phyloP scores from a whole-genome alignment of 192 early-diverging fungal genomes.

The Coemansia sp. region DNA sequence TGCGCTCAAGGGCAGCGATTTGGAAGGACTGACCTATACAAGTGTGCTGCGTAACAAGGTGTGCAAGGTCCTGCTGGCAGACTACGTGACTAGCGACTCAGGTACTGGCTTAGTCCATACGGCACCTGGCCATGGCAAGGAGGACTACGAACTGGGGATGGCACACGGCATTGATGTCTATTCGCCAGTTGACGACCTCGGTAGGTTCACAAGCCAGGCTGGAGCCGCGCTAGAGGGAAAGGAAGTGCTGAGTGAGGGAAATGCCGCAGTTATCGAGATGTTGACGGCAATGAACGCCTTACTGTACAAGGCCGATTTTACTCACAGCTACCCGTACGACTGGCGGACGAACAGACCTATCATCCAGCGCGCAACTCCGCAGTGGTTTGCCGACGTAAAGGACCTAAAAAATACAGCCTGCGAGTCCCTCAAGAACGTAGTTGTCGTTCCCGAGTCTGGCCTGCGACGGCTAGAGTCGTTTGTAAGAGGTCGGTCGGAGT shows the following conservation, averaged over 20 bases:
- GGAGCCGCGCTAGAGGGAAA: conserved; percentile 62
- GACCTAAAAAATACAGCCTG: conserved; percentile 63
- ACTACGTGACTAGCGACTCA: conserved; percentile 68
- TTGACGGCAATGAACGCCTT: conserved; percentile 44
- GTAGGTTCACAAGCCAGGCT: conserved; percentile 67
- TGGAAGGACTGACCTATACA: conserved; percentile 59
- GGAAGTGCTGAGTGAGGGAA: conserved; percentile 61
- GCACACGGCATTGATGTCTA: conserved; percentile 59
- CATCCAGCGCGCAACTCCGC: conserved; percentile 74
- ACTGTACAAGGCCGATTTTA: conserved; percentile 56
- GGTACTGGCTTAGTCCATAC: conserved; percentile 83
- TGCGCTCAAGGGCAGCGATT: conserved; percentile 42
- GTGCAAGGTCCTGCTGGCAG: conserved; percentile 61
- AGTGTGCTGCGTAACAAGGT: conserved; percentile 55
- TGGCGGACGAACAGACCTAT: conserved; percentile 83
- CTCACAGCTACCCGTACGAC: conserved; percentile 82
- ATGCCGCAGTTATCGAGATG: conserved; percentile 56
- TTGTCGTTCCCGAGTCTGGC: conserved; percentile 64
- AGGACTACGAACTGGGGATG: conserved; percentile 72
- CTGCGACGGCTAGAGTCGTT: conserved; percentile 62
- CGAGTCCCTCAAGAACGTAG: conserved; percentile 55
- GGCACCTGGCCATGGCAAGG: conserved; percentile 80
- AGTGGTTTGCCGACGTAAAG: conserved; percentile 80
- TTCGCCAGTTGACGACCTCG: conserved; percentile 73
- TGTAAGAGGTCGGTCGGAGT: conserved; percentile 69